Evolutionary conservation across 352 stramenopile species (phyloP).

Genomic region (Plasmopara halstedii): DNA sequence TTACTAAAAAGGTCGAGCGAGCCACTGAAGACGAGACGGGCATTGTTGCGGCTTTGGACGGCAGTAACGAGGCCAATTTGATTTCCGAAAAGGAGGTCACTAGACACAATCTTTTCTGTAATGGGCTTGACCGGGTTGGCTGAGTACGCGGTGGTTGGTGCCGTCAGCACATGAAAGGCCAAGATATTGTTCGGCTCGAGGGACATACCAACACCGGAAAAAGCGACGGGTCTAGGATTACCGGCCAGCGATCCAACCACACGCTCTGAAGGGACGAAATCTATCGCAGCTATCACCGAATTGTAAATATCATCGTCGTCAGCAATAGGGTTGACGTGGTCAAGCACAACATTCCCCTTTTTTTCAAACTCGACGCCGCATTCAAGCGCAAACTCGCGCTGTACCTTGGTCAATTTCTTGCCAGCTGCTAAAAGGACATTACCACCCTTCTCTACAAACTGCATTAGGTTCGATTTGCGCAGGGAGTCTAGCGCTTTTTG

Average conservation of each 20-base stretch:
- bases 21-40: conserved; percentile 79
- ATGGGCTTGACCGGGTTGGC: conserved; percentile 69
- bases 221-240: conserved; percentile 67
- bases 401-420: conserved; percentile 67
- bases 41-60: conserved; percentile 89
- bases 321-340: conserved; percentile 70
- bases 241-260: conserved; percentile 48
- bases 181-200: conserved; percentile 81
- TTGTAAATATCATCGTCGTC: conserved; percentile 70
- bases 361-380: conserved; percentile 86
- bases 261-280: conserved; percentile 61
- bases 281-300: conserved; percentile 53
- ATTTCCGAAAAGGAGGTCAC: conserved; percentile 62
- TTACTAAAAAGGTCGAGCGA: conserved; percentile 88
- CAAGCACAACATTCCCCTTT: conserved; percentile 82
- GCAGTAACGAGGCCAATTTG: conserved; percentile 76
- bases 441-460: conserved; percentile 82
- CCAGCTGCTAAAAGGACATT: conserved; percentile 75
- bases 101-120: conserved; percentile 45
- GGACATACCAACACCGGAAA: conserved; percentile 72
- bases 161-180: conserved; percentile 70
- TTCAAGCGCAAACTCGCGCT: conserved; percentile 80
- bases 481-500: conserved; percentile 68
- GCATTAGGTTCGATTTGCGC: conserved; percentile 58
- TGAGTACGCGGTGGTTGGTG: conserved; percentile 77